Conservation (phyloP, 1,139 yeast genomes). For the Diutina catenulata region DNA sequence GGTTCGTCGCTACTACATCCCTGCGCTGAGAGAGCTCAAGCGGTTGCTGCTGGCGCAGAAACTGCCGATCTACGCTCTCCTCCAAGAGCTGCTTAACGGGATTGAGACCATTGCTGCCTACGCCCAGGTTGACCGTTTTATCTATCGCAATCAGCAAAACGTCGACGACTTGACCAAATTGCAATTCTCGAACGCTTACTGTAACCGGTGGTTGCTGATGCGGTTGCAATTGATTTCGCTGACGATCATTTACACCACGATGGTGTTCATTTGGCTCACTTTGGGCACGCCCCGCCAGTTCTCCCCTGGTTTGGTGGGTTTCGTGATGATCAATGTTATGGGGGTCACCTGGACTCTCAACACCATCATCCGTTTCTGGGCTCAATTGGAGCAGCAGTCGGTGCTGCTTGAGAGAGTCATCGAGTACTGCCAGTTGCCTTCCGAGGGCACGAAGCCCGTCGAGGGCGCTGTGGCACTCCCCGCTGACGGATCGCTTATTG, state of each 20-base stretch:
- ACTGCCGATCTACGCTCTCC: slow-evolving; percentile 24
- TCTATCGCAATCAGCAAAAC: slow-evolving; percentile 12
- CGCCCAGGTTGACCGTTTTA: slow-evolving; percentile 19
- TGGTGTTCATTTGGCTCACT: slow-evolving; percentile 16
- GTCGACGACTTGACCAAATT: slow-evolving; percentile 15
- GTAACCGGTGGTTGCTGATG: slow-evolving; percentile 29
- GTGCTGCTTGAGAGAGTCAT: slow-evolving; percentile 25
- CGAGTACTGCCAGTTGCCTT: slow-evolving; percentile 22
- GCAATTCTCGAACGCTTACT: slow-evolving; percentile 15
- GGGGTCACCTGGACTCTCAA: slow-evolving; percentile 21
- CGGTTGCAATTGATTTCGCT: slow-evolving; percentile 26
- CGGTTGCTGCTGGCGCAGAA: slow-evolving; percentile 21
- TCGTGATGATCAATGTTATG: slow-evolving; percentile 25
- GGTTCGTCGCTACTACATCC: slow-evolving; percentile 19
- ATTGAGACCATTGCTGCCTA: slow-evolving; percentile 26
- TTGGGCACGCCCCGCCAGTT: slow-evolving; percentile 10
- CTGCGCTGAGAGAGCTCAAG: slow-evolving; percentile 27
- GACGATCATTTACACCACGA: slow-evolving; percentile 18
- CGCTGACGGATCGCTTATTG: too few species aligned
- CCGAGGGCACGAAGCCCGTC: slow-evolving; percentile 14
- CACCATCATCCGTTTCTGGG: slow-evolving; percentile 22
- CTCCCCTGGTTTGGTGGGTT: slow-evolving; percentile 25
- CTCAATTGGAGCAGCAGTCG: slow-evolving; percentile 23
- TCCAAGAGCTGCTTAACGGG: slow-evolving; percentile 28
- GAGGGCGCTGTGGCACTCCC: background rate